Evolutionary conservation across 345 rosid species (phyloP).

Genomic region (Eucalyptus erythrocorys): DNA sequence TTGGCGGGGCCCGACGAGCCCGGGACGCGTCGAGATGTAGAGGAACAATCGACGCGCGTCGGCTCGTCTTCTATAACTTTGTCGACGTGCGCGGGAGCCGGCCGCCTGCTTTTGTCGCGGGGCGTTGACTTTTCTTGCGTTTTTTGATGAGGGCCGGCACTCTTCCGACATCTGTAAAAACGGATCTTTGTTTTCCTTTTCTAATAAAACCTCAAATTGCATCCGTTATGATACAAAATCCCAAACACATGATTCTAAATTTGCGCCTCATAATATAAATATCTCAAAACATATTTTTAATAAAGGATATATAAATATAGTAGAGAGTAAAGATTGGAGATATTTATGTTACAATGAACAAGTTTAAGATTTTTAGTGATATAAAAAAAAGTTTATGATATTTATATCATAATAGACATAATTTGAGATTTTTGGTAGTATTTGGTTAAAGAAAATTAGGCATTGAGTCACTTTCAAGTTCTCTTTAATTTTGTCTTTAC

Average conservation of each 20-base stretch:
- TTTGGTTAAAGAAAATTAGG: not conserved
- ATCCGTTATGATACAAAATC: too few species aligned
- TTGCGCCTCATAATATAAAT: too few species aligned
- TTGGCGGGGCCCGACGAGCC: not conserved
- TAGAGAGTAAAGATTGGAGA: too few species aligned
- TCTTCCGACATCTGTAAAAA: not conserved
- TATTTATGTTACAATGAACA: rapidly evolving
- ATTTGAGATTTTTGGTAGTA: not conserved
- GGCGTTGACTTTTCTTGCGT: not conserved
- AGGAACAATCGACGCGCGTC: not conserved
- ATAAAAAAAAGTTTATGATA: too few species aligned
- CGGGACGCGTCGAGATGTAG: not conserved
- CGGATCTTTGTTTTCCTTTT: not conserved
- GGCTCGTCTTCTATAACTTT: not conserved
- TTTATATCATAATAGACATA: not conserved
- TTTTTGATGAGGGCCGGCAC: not conserved
- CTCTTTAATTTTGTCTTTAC: not conserved
- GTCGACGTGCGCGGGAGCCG: not conserved
- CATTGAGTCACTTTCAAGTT: not conserved
- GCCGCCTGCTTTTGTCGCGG: not conserved
- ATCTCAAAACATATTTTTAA: not conserved
- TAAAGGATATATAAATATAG: not conserved
- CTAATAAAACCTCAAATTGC: too few species aligned
- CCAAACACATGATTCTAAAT: too few species aligned
- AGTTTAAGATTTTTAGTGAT: not conserved